A percentile compares a stretch with the other conserved stretches of the same genome.
Evolutionary conservation across 306 rosid species (phyloP).

Genomic region (Castanea sativa): DNA sequence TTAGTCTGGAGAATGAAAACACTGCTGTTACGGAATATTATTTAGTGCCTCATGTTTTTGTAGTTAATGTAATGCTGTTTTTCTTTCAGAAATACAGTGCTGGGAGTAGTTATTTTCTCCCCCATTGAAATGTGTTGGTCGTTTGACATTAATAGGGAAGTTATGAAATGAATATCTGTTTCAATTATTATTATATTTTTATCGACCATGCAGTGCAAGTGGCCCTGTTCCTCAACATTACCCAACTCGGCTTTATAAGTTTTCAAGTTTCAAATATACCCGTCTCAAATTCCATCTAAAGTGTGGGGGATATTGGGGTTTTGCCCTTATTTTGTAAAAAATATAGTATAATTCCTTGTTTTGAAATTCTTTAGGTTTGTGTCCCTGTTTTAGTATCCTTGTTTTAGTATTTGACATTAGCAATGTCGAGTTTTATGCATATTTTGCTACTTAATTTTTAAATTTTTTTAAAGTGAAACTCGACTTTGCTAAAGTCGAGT

Average conservation of each 20-base stretch:
- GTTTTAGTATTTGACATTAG: no score
- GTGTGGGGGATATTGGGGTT: no score
- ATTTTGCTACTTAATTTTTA: no score
- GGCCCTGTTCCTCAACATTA: neutral
- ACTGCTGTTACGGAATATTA: neutral
- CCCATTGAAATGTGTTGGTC: neutral
- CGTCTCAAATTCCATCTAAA: no score
- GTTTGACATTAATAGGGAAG: neutral
- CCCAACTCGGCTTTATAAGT: neutral
- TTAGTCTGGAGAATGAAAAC: conserved; percentile 8
- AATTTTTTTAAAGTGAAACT: no score
- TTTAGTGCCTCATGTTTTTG: neutral
- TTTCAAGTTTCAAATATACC: neutral
- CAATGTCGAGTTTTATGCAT: no score
- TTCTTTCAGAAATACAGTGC: neutral
- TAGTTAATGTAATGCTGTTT: neutral
- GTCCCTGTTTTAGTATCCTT: no score
- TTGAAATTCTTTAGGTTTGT: no score
- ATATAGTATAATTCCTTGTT: no score
- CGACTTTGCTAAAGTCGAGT: no score
- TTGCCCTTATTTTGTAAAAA: no score
- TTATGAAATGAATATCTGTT: neutral
- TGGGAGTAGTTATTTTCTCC: conserved; percentile 6
- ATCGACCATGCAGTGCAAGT: neutral
- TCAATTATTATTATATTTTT: no score